Conservation (phyloP, 495 filamentous ascomycete species). For the Neurospora sp. region DNA sequence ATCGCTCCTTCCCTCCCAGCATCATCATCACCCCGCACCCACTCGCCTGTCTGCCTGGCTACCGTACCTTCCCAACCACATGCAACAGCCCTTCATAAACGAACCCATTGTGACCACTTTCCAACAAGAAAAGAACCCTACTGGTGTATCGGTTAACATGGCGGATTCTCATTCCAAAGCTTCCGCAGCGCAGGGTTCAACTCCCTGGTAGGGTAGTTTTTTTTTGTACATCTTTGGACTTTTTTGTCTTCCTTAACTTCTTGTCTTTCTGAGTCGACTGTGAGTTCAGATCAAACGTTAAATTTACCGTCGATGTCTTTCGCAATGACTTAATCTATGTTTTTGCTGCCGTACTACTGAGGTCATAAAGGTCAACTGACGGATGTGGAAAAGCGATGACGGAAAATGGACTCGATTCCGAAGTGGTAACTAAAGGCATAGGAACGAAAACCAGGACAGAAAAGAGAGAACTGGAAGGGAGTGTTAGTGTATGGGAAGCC, state of each 20-base stretch:
- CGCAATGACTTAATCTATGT: no score
- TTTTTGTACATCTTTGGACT: not conserved
- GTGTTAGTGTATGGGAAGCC: no score
- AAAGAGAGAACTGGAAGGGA: no score
- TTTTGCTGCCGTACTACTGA: no score
- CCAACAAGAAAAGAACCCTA: constrained; percentile 1
- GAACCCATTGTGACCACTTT: not conserved
- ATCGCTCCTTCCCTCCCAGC: not conserved
- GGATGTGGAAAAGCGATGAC: no score
- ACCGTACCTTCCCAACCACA: not conserved
- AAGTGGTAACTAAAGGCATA: no score
- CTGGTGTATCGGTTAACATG: constrained; percentile 11
- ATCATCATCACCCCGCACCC: not conserved
- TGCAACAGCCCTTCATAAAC: not conserved
- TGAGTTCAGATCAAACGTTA: no score
- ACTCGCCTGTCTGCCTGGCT: not conserved
- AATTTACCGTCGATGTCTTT: no score
- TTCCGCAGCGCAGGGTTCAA: constrained; percentile 8
- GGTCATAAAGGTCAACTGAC: no score
- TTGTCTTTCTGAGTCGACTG: not conserved
- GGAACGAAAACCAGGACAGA: no score
- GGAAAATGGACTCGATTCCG: no score
- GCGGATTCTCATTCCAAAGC: constrained; percentile 5
- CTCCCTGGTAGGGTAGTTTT: not conserved
- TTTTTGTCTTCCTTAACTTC: no score